Evolutionary conservation across 768 basidiomycete genomes (phyloP).

Genomic region (Termitomyces sp.): DNA sequence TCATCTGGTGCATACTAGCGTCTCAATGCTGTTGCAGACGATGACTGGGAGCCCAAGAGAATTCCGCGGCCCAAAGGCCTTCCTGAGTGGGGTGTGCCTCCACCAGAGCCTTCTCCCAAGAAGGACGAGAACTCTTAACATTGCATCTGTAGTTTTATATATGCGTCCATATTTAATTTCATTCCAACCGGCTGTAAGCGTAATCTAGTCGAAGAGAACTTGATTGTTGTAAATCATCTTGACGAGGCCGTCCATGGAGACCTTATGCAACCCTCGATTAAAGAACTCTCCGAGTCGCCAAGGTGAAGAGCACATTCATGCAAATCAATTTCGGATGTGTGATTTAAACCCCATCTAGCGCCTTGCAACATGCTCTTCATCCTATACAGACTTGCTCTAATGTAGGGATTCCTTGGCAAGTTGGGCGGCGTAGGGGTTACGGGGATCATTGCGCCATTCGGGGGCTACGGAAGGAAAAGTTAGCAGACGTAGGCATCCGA

Average conservation of each 20-base stretch:
- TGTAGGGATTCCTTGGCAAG: constrained; percentile 60
- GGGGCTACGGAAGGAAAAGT: constrained; percentile 38
- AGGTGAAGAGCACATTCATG: background rate
- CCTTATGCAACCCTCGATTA: no score
- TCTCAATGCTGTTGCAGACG: constrained; percentile 52
- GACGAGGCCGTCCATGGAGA: background rate
- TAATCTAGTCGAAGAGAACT: background rate
- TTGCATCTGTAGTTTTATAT: background rate
- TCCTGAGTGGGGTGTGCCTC: constrained; percentile 92
- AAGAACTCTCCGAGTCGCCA: background rate
- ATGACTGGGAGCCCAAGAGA: constrained; percentile 85
- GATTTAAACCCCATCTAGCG: constrained; percentile 11
- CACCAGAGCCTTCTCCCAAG: constrained; percentile 41
- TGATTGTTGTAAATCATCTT: background rate
- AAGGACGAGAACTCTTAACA: background rate
- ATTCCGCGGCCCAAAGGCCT: constrained; percentile 79
- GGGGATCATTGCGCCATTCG: constrained; percentile 66
- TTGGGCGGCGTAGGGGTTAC: constrained; percentile 78
- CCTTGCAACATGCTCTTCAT: background rate
- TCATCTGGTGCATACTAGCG: constrained; percentile 36
- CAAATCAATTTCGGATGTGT: background rate
- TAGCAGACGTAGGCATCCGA: background rate
- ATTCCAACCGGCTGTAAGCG: background rate
- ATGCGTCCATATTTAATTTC: background rate
- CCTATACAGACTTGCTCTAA: constrained; percentile 19